Conservation (phyloP, 768 basidiomycete genomes). For the Phallus indusiatus region DNA sequence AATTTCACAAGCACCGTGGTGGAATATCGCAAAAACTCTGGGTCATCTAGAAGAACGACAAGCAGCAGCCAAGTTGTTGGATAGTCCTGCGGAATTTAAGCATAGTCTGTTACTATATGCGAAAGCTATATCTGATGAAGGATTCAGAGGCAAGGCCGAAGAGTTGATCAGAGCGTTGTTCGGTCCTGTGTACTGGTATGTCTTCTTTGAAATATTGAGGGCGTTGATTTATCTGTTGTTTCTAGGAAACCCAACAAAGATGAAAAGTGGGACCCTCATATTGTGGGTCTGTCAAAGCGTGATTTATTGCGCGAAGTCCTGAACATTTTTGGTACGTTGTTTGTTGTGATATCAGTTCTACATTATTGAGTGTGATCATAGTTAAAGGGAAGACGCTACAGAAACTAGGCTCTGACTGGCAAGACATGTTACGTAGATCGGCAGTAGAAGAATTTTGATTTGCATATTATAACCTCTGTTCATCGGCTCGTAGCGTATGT, state of each 20-base stretch:
- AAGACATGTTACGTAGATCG: conserved; percentile 45
- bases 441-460: conserved; percentile 7
- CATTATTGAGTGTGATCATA: conserved; percentile 20
- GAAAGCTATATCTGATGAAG: conserved; percentile 82
- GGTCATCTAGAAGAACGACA: conserved; percentile 83
- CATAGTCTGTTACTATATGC: conserved; percentile 68
- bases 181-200: conserved; percentile 85
- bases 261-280: conserved; percentile 53
- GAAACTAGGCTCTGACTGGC: conserved; percentile 73
- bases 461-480: neutral
- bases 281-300: conserved; percentile 67
- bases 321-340: conserved; percentile 57
- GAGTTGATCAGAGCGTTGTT: conserved; percentile 86
- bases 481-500: no score
- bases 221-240: neutral
- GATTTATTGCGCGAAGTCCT: conserved; percentile 79
- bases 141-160: conserved; percentile 79
- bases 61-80: conserved; percentile 62
- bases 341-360: neutral
- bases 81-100: conserved; percentile 81
- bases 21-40: conserved; percentile 73
- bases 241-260: conserved; percentile 59
- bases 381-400: conserved; percentile 67
- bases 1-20: conserved; percentile 60
- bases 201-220: conserved; percentile 10